A percentile compares a stretch with the other conserved stretches of the same genome.
phyloP scores from a whole-genome alignment of 768 basidiomycete species.

The Lactifluus volemus region DNA sequence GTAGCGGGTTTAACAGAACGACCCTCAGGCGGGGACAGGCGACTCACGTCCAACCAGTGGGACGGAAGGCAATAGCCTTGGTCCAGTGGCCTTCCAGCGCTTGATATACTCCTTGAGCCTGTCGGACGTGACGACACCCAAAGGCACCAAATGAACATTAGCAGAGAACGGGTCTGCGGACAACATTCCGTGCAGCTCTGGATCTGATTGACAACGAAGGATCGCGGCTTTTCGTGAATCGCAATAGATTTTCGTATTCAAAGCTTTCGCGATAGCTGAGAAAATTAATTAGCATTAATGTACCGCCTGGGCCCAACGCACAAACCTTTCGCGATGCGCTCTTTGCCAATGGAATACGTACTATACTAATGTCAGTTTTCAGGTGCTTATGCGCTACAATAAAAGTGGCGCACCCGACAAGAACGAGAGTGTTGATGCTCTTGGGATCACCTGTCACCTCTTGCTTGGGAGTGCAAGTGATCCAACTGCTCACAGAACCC shows the following conservation, averaged over 20 bases:
- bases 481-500: conserved; percentile 44
- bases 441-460: conserved; percentile 32
- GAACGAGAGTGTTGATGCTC: conserved; percentile 41
- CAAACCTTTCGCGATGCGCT: conserved; percentile 90
- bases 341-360: conserved; percentile 97
- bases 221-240: conserved; percentile 78
- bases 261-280: conserved; percentile 73
- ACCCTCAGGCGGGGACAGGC: neutral
- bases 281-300: neutral
- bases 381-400: neutral
- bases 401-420: conserved; percentile 53
- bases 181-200: conserved; percentile 70
- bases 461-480: conserved; percentile 27
- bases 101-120: conserved; percentile 68
- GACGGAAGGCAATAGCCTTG: conserved; percentile 74
- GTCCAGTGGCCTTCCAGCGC: conserved; percentile 60
- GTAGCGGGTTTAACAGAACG: neutral
- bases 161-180: conserved; percentile 69
- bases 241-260: conserved; percentile 81
- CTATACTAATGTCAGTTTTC: conserved; percentile 31
- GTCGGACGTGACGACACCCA: conserved; percentile 68
- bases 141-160: conserved; percentile 78
- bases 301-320: neutral
- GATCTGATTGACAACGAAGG: conserved; percentile 75
- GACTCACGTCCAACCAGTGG: conserved; percentile 96